phyloP scores from a whole-genome alignment of 2,329 filamentous ascomycete species.

The Nannizziopsis barbatae region DNA sequence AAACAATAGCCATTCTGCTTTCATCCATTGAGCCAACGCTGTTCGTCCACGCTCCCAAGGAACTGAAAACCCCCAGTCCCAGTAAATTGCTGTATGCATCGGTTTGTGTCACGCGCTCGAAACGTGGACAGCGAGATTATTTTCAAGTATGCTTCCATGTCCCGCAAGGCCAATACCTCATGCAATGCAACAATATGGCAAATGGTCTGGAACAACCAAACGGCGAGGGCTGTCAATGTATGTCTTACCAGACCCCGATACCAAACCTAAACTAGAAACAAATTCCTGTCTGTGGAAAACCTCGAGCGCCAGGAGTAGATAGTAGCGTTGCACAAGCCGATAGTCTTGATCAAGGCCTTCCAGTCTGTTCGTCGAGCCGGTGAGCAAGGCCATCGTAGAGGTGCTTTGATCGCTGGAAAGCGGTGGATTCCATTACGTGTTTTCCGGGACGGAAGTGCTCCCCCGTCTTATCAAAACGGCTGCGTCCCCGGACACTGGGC shows the following conservation, averaged over 20 bases:
- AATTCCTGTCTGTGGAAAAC: neutral
- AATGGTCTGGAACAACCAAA: neutral
- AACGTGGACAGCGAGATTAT: neutral
- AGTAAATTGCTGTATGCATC: neutral
- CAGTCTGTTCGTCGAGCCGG: too few species aligned
- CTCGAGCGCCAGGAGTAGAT: neutral
- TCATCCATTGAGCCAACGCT: too few species aligned
- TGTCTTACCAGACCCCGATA: neutral
- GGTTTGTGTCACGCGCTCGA: constrained; percentile 1
- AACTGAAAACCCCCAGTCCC: too few species aligned
- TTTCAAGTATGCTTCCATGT: neutral
- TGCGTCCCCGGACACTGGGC: neutral
- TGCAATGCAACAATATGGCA: neutral
- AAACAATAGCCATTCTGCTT: too few species aligned
- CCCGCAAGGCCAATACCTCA: too few species aligned
- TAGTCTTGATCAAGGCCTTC: neutral
- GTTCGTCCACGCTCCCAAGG: too few species aligned
- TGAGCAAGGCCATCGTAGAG: too few species aligned
- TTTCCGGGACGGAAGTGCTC: neutral
- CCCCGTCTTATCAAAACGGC: constrained; percentile 3
- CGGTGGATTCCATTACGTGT: constrained; percentile 3
- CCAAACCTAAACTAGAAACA: constrained; percentile 10
- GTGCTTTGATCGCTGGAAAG: neutral
- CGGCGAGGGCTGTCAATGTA: neutral
- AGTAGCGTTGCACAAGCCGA: constrained; percentile 1